These are phyloP conservation scores for Bimuria novae-zelandiae DNA, from an alignment of 2,329 filamentous ascomycete species.

Conservation along the genomic window DNA sequence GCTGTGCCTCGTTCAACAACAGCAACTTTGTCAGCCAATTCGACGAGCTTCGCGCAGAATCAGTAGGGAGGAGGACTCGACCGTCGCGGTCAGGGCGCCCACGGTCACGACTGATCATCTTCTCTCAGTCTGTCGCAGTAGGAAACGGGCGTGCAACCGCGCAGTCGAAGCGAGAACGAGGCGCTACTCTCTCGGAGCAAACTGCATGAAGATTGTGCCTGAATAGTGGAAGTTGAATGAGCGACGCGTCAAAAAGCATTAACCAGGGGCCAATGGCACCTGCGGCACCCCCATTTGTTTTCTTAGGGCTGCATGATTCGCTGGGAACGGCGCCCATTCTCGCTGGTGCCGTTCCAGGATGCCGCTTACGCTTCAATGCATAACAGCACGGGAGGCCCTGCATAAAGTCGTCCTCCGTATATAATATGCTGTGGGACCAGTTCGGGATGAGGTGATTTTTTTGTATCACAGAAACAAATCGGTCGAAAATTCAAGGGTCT, in stretches of 20 bases:
- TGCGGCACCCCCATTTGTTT: constrained; percentile 10
- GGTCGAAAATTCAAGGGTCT: neutral
- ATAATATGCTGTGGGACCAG: constrained; percentile 2
- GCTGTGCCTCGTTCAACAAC: constrained; percentile 14
- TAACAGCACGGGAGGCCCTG: constrained; percentile 2
- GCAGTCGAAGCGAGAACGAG: neutral
- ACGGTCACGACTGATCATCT: neutral
- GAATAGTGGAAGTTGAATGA: constrained; percentile 23
- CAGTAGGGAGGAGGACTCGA: constrained; percentile 14
- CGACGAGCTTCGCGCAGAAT: constrained; percentile 18
- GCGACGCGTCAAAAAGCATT: constrained; percentile 13
- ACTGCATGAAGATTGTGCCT: constrained; percentile 21
- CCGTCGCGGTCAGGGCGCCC: neutral
- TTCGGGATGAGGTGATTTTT: neutral
- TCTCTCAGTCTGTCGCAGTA: neutral
- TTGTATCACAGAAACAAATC: neutral
- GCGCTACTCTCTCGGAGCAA: constrained; percentile 11
- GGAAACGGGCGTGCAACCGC: neutral
- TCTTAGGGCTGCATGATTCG: constrained; percentile 17
- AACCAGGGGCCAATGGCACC: constrained; percentile 13
- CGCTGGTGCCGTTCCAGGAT: constrained; percentile 1
- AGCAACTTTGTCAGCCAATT: constrained; percentile 19
- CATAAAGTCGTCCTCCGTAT: constrained; percentile 8
- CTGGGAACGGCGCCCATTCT: neutral
- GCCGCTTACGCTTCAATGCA: constrained; percentile 2